Evolutionary conservation across 2,329 filamentous ascomycete genomes (phyloP).

Genomic region (Neodidymelliopsis sp.): DNA sequence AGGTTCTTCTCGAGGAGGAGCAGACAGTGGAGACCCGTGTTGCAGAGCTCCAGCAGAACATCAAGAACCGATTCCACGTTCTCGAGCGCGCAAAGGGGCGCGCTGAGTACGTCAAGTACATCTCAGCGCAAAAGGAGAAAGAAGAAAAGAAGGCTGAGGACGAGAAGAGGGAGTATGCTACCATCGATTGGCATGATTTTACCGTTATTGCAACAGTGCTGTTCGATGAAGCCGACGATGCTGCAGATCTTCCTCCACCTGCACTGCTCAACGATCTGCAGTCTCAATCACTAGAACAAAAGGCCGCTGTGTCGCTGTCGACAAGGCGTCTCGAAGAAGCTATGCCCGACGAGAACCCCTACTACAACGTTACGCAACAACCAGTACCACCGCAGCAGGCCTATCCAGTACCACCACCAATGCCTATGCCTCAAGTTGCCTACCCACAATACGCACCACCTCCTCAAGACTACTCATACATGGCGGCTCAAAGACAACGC

Average conservation of each 20-base stretch:
- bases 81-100: constrained; percentile 82
- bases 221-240: constrained; percentile 88
- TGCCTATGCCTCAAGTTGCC: constrained; percentile 31
- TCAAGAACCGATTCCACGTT: constrained; percentile 80
- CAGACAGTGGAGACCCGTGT: constrained; percentile 76
- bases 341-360: constrained; percentile 75
- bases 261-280: constrained; percentile 91
- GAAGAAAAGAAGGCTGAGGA: constrained; percentile 88
- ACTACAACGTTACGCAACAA: constrained; percentile 48
- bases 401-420: constrained; percentile 37
- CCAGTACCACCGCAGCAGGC: constrained; percentile 37
- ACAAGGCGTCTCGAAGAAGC: constrained; percentile 92
- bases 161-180: constrained; percentile 77
- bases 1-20: constrained; percentile 75
- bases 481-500: constrained; percentile 43
- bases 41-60: constrained; percentile 75
- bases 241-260: constrained; percentile 84
- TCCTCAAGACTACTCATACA: constrained; percentile 37
- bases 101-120: constrained; percentile 84
- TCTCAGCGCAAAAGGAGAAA: constrained; percentile 84
- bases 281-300: constrained; percentile 92
- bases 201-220: constrained; percentile 93
- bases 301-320: constrained; percentile 86
- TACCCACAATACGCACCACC: constrained; percentile 38
- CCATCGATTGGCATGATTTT: constrained; percentile 98